Conservation (phyloP, 1,284 basidiomycete genomes). For the Melampsora americana region DNA sequence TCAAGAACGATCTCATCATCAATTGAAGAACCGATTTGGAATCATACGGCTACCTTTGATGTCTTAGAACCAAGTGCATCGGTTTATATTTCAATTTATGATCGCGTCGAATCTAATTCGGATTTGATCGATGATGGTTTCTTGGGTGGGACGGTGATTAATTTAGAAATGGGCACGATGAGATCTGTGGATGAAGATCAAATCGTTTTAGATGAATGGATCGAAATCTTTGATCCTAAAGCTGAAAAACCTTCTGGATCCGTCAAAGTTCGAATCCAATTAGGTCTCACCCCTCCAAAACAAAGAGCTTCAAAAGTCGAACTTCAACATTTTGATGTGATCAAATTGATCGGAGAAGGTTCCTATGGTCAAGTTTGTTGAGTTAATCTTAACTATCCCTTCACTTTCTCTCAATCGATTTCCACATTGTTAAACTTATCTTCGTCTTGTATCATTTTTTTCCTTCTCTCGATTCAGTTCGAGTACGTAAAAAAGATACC, state of each 20-base stretch:
- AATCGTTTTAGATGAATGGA: conserved; percentile 47
- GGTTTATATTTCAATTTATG: conserved; percentile 55
- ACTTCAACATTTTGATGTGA: conserved; percentile 55
- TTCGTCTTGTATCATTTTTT: background rate
- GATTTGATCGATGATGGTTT: conserved; percentile 52
- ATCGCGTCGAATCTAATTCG: conserved; percentile 48
- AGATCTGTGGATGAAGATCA: background rate
- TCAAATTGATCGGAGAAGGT: conserved; percentile 56
- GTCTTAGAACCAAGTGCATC: conserved; percentile 54
- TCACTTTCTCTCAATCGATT: background rate
- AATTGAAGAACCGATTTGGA: conserved; percentile 53
- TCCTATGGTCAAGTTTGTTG: conserved; percentile 56
- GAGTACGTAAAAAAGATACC: conserved; percentile 56
- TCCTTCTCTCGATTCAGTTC: conserved; percentile 46
- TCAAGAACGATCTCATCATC: conserved; percentile 48
- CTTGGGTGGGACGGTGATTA: conserved; percentile 54
- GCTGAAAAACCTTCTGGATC: background rate
- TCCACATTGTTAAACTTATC: background rate
- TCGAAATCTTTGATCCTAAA: conserved; percentile 45
- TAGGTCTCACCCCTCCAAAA: background rate
- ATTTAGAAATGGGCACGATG: conserved; percentile 46
- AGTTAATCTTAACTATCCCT: conserved; percentile 8
- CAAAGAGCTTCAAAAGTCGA: conserved; percentile 48
- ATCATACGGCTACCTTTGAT: conserved; percentile 55
- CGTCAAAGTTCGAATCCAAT: conserved; percentile 27